Evolutionary conservation across 805 yeast species (phyloP).

Genomic region (Metschnikowia similis): DNA sequence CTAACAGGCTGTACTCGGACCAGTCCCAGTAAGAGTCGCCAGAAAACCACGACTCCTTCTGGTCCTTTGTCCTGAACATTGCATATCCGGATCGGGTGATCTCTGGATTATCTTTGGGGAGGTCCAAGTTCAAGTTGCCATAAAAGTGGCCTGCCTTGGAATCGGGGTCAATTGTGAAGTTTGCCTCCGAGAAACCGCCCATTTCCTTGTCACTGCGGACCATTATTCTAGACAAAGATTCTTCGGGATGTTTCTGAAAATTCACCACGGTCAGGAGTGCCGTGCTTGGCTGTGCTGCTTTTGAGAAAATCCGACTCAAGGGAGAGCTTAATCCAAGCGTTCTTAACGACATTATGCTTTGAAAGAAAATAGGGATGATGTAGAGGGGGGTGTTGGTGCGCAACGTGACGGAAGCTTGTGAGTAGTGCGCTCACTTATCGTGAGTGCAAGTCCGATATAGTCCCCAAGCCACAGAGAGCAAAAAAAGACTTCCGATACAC

Average conservation of each 20-base stretch:
- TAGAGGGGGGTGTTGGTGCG: not conserved
- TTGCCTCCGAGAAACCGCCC: constrained; percentile 73
- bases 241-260: constrained; percentile 49
- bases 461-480: not conserved
- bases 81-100: constrained; percentile 54
- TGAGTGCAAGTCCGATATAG: not conserved
- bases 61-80: constrained; percentile 77
- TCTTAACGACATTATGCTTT: constrained; percentile 35
- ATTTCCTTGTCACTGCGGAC: constrained; percentile 69
- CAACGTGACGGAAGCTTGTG: not conserved
- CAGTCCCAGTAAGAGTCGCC: constrained; percentile 63
- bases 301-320: constrained; percentile 33
- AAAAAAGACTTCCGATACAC: too few species aligned
- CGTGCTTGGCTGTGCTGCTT: constrained; percentile 25
- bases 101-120: constrained; percentile 41
- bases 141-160: constrained; percentile 35
- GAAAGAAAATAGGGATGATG: not conserved
- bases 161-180: constrained; percentile 39
- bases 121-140: constrained; percentile 56
- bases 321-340: constrained; percentile 37
- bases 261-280: constrained; percentile 47
- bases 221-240: constrained; percentile 43
- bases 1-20: constrained; percentile 57
- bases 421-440: constrained; percentile 1
- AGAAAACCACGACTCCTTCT: constrained; percentile 33